Percentiles rank a stretch among this genome's conserved stretches.
Conservation (phyloP, 192 early-diverging fungal species). For the Backusella tarrabulga region DNA sequence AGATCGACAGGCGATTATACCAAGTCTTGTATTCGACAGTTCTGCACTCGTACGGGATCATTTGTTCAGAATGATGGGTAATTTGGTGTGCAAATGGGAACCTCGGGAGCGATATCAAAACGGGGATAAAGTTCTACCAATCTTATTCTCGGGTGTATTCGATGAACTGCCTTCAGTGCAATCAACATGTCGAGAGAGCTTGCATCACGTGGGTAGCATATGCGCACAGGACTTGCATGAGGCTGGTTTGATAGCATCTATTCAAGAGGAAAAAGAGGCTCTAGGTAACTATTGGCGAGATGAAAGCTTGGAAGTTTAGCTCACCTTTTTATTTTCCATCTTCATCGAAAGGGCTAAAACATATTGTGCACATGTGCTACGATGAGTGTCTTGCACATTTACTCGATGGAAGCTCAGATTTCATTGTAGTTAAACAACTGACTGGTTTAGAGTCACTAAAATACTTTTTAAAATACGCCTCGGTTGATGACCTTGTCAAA, state of each 20-base stretch:
- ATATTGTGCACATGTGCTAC: slow-evolving; percentile 21
- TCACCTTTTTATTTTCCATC: neutral
- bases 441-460: neutral
- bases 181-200: neutral
- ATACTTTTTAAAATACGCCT: slow-evolving; percentile 6
- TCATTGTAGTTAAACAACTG: neutral
- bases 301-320: neutral
- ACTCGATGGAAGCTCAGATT: slow-evolving; percentile 2
- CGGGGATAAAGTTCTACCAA: slow-evolving; percentile 10
- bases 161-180: slow-evolving; percentile 6
- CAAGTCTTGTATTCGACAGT: neutral
- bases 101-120: slow-evolving; percentile 13
- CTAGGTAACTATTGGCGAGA: neutral
- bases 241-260: neutral
- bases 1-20: neutral
- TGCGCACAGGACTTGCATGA: slow-evolving; percentile 12
- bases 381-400: neutral
- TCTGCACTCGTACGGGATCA: slow-evolving; percentile 1
- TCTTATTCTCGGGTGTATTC: slow-evolving; percentile 10
- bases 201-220: neutral
- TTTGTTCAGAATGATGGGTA: neutral
- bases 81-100: slow-evolving; percentile 1
- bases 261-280: neutral
- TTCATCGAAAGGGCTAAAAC: slow-evolving; percentile 3
- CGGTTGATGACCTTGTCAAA: neutral